Conservation (phyloP, 2,329 filamentous ascomycete genomes). For the Endothia cerciana region DNA sequence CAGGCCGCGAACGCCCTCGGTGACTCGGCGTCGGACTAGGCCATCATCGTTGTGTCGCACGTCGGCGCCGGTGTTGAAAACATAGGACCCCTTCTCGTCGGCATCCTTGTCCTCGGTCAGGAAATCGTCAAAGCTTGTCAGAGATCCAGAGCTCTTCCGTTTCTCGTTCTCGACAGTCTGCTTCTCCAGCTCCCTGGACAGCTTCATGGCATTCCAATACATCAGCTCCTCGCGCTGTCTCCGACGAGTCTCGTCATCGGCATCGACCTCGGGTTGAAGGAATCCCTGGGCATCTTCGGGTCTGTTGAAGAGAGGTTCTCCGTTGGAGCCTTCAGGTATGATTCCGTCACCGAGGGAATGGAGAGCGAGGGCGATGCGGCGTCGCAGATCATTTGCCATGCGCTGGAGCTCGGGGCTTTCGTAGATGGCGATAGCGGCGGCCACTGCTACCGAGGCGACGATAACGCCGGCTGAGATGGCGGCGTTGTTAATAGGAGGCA, state of each 20-base stretch:
- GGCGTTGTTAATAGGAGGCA: constrained; percentile 61
- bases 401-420: constrained; percentile 67
- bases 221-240: constrained; percentile 67
- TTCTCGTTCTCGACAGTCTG: constrained; percentile 34
- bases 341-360: constrained; percentile 63
- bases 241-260: constrained; percentile 64
- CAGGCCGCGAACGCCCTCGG: constrained; percentile 48
- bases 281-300: constrained; percentile 70
- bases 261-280: constrained; percentile 61
- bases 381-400: constrained; percentile 63
- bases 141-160: constrained; percentile 28
- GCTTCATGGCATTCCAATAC: constrained; percentile 59
- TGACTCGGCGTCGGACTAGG: constrained; percentile 53
- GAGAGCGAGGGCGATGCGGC: constrained; percentile 63
- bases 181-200: constrained; percentile 35
- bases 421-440: constrained; percentile 63
- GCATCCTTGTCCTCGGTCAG: constrained; percentile 53
- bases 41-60: constrained; percentile 46
- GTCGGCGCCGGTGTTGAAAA: constrained; percentile 62
- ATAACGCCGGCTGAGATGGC: constrained; percentile 61
- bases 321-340: constrained; percentile 44
- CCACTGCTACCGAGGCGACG: constrained; percentile 60
- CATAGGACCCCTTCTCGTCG: constrained; percentile 55
- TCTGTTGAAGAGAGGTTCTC: constrained; percentile 64
- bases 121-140: constrained; percentile 63